A percentile compares a stretch with the other conserved stretches of the same genome.
phyloP scores from a whole-genome alignment of 495 filamentous ascomycete genomes.

The Terfezia boudieri region DNA sequence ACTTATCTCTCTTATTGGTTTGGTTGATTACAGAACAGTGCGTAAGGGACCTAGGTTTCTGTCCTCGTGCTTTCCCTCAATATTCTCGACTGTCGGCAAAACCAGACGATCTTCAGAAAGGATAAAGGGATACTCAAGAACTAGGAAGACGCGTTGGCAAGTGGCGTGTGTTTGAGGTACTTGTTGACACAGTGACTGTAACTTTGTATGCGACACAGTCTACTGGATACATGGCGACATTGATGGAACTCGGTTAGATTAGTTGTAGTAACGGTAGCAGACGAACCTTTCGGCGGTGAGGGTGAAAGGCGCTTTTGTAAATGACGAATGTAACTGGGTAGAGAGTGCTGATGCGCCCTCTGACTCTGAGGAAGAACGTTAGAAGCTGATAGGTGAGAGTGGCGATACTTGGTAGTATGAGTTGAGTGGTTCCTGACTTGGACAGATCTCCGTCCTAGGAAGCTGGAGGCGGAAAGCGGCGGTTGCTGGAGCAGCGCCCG shows the following conservation, averaged over 20 bases:
- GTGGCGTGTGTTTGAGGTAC: conserved; percentile 4
- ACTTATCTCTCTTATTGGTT: too few species aligned
- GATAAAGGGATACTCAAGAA: conserved; percentile 1
- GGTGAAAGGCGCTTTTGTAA: conserved; percentile 19
- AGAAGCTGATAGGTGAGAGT: too few species aligned
- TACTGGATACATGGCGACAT: conserved; percentile 13
- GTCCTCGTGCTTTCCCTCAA: conserved; percentile 17
- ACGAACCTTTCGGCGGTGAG: conserved; percentile 14
- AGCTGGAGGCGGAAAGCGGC: too few species aligned
- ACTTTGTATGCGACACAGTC: neutral
- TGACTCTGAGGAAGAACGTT: too few species aligned
- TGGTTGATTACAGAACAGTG: too few species aligned
- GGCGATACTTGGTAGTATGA: too few species aligned
- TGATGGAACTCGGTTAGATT: conserved; percentile 12
- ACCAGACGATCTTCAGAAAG: conserved; percentile 2
- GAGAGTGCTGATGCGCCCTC: too few species aligned
- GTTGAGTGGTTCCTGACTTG: too few species aligned
- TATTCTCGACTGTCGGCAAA: conserved; percentile 5
- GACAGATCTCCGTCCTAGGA: too few species aligned
- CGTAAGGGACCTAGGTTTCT: conserved; percentile 7
- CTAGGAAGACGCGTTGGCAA: conserved; percentile 10
- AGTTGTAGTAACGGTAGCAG: conserved; percentile 15
- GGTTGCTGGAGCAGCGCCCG: too few species aligned
- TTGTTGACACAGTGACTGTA: conserved; percentile 5
- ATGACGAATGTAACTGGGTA: conserved; percentile 5